Conservation (phyloP, 2,329 filamentous ascomycete genomes). For the Cryphonectria parasitica region DNA sequence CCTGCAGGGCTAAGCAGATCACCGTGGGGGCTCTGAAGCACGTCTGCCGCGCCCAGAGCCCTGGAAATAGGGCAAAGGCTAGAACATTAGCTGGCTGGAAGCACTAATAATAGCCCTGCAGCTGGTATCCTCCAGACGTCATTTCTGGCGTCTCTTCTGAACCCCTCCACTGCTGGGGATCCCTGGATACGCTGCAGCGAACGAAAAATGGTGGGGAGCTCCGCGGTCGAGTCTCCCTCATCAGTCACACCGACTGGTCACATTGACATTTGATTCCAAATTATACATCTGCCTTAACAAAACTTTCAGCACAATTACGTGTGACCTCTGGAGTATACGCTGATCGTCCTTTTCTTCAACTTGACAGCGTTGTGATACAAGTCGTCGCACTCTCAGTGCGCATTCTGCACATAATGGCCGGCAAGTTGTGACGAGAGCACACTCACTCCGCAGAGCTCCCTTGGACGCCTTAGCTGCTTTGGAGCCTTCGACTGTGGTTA, state of each 20-base stretch:
- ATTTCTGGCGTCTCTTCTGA: conserved; percentile 14
- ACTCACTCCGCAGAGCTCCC: background rate
- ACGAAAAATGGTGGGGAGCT: conserved; percentile 26
- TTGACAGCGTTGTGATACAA: background rate
- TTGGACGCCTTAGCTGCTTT: conserved; percentile 5
- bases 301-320: conserved; percentile 12
- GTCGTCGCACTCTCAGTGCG: conserved; percentile 6
- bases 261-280: background rate
- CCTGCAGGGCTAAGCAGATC: conserved; percentile 4
- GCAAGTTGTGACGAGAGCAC: conserved; percentile 24
- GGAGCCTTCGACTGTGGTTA: background rate
- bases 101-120: conserved; percentile 9
- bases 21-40: background rate
- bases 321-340: background rate
- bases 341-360: conserved; percentile 8
- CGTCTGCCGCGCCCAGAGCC: background rate
- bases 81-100: background rate
- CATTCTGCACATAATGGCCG: conserved; percentile 29
- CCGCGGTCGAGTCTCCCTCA: conserved; percentile 10
- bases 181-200: conserved; percentile 14
- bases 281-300: background rate
- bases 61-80: background rate
- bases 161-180: conserved; percentile 18
- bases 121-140: conserved; percentile 8
- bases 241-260: background rate